Base-by-base conservation (phyloP, 129 eudicot species). In the Erigeron canadensis region DNA sequence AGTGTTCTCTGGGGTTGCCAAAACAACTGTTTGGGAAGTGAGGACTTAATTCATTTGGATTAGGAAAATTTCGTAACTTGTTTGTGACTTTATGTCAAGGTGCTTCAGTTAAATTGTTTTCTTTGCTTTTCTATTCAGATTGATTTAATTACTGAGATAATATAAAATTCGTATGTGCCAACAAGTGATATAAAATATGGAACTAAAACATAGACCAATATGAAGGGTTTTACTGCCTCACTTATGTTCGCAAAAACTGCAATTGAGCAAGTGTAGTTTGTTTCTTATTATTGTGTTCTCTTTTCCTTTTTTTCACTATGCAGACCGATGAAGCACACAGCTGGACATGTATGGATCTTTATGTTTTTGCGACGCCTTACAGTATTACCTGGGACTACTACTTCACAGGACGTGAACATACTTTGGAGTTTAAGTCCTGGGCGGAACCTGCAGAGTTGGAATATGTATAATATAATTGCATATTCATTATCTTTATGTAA, bases 301-400 rank as follows among this genome's bases (percentile, higher is more conserved):
- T 55, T 74, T 74, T 47, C 4, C 51, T 38, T 23, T 7, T 75
- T 73, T 40, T 58, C 39, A 4, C 44, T 73, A 43, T 50, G 28
- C 89, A 95, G 99, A 90, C 99, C 17, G 82, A 82, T 65, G 89
- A 84, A 66, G 97, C 97, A 13, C 97, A 90, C 72, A 90, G 97
- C 79, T 95, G 97, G 96, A 83, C 97, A 46, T 95, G 99, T 78
- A 86, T 95, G 96, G 99, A 95, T 84, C 87, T 95, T 45, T 95
- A 95, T 74, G 99, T 95, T 21, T 95, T 95, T 65, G 99, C 99
- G 17, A 95, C 99, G 28, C 99, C 99, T 6, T 95, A 95, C 79
- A 83, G 99, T 73, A 72, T 95, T 70, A 88, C 97, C 47, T 95
- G 99, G 99, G 99, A 95, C 65, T 95, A 90, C 82, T 95, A 95